Percentiles rank a stretch among this genome's conserved stretches.
Evolutionary conservation across 495 filamentous ascomycete species (phyloP).

Genomic region (Neurospora hispaniola): DNA sequence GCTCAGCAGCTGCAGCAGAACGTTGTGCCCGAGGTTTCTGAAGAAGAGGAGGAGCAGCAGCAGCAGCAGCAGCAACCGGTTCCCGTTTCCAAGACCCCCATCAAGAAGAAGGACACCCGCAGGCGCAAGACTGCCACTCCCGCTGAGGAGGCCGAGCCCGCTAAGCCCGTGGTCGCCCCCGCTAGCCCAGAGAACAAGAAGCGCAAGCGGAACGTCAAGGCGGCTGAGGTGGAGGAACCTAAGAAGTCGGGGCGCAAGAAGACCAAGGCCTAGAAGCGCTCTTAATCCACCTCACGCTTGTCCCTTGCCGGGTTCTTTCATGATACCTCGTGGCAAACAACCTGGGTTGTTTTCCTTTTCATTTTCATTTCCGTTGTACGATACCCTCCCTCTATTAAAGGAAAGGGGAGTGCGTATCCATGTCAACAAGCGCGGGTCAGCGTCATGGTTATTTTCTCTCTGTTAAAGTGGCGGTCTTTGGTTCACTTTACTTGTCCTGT

Average conservation of each 20-base stretch:
- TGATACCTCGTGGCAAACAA: constrained; percentile 21
- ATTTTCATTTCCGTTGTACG: constrained; percentile 1
- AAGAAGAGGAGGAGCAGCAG: constrained; percentile 18
- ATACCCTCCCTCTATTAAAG: constrained; percentile 3
- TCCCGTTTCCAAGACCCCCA: constrained; percentile 34
- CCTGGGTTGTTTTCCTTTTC: constrained; percentile 7
- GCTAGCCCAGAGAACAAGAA: constrained; percentile 49
- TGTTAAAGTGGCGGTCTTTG: not conserved
- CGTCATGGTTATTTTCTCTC: not conserved
- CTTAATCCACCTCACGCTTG: constrained; percentile 2
- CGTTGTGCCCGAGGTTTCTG: constrained; percentile 29
- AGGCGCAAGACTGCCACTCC: constrained; percentile 42
- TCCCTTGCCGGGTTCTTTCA: constrained; percentile 10
- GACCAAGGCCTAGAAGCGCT: constrained; percentile 26
- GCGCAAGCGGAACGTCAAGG: constrained; percentile 49
- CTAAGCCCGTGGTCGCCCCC: constrained; percentile 42
- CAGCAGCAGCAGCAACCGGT: constrained; percentile 7
- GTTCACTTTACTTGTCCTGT: constrained; percentile 3
- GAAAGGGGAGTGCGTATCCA: not conserved
- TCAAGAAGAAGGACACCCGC: constrained; percentile 34
- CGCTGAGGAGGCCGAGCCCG: constrained; percentile 38
- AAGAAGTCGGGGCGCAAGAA: constrained; percentile 46
- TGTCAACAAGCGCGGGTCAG: not conserved
- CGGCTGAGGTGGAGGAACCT: constrained; percentile 34
- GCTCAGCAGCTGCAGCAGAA: constrained; percentile 44